Evolutionary conservation across 192 early-diverging fungal genomes (phyloP), one percentile per base, ranked within the genome.

Genomic region (Dissophora globulifera): DNA sequence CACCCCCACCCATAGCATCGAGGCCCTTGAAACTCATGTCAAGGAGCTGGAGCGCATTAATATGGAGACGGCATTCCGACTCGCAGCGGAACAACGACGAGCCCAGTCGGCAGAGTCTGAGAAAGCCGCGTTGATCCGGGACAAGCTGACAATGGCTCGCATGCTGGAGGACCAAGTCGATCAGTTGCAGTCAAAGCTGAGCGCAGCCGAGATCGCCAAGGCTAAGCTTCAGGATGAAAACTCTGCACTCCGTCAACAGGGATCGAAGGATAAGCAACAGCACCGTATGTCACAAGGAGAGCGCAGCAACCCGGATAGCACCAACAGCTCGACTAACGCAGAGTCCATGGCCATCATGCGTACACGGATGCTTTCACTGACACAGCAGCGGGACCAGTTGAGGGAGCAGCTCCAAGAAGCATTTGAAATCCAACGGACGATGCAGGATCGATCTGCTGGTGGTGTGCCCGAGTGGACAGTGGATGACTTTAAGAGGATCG

Each of bases 121-220:
- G 52, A 76, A 76, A 27, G 55, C 63, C 10, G 56, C 63, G 4
- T 40, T 76, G 26, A 25, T 76, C 17, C 72, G 72, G 12, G 72
- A 76, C 17, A 76, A 76, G 31, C 38, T 76, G 50, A 76, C 64
- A 17, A 30, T 76, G 12, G 62, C 72, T 2, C 63, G 72, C 40
- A 67, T 57, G 58, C 22, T 76, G 33, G 72, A 76, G 47, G 72
- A 76, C 27, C 72, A 76, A 29, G 64, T 76, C 13, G 72, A 76
- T 19, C 72, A 76, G n/a, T 40, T 76, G 5, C 72, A 67, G 58
- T 56, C 29, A 15, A 76, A 76, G 52, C 27, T 76, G 57, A 76
- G 72, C 29, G 52, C 59, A 29, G 63, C 58, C 3, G 72, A 76
- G 13, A 66, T 76, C n/a, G 58, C 72, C 17, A 76, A 56, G 33